Percentiles rank a stretch among this genome's conserved stretches.
These are phyloP conservation scores for Cryptosporidium meleagridis DNA, from an alignment of 169 alveolate genomes.

Conservation along the genomic window DNA sequence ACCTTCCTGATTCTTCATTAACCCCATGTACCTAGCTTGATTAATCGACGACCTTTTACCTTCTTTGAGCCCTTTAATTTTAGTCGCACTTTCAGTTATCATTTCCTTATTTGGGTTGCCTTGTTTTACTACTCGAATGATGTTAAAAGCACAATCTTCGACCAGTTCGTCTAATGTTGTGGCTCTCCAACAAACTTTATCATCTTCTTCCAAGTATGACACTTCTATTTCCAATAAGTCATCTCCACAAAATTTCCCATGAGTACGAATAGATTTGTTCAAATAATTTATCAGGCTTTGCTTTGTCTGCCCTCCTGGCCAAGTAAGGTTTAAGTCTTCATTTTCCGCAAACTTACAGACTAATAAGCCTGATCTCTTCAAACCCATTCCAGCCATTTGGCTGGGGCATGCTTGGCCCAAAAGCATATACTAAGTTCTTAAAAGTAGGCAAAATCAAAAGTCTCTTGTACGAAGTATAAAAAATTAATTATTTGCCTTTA, in stretches of 20 bases:
- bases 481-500: too few species aligned
- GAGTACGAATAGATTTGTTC: constrained; percentile 10
- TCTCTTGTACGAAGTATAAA: too few species aligned
- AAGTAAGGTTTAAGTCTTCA: constrained; percentile 32
- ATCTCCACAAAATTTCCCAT: neutral
- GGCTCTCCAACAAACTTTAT: constrained; percentile 15
- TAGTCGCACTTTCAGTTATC: constrained; percentile 1
- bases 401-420: neutral
- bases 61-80: neutral
- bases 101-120: constrained; percentile 4
- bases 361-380: constrained; percentile 25
- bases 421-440: neutral
- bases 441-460: neutral
- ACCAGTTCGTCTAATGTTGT: constrained; percentile 15
- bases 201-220: constrained; percentile 15
- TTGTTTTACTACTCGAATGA: constrained; percentile 6
- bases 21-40: constrained; percentile 42
- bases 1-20: neutral
- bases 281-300: neutral
- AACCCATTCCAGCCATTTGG: neutral
- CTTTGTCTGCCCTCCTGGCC: constrained; percentile 37
- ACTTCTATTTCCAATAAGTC: constrained; percentile 48
- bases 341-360: constrained; percentile 33
- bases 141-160: constrained; percentile 6
- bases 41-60: constrained; percentile 17